Conservation (phyloP, 192 early-diverging fungal genomes). For the Coemansia biformis region DNA sequence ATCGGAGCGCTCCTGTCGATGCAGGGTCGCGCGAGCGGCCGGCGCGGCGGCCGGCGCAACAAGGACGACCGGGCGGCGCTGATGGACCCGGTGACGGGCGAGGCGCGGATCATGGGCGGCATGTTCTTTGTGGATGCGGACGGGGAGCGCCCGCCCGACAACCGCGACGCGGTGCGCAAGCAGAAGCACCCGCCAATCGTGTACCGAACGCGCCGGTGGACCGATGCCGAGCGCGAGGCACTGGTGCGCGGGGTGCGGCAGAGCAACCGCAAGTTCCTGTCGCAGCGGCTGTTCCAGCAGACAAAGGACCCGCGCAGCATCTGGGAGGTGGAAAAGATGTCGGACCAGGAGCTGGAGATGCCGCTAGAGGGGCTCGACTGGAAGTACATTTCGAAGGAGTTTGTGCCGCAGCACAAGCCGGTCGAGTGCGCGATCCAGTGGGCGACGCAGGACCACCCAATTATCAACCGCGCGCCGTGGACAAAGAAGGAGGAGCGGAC, state of each 20-base stretch:
- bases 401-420: slow-evolving; percentile 55
- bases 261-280: slow-evolving; percentile 47
- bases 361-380: slow-evolving; percentile 49
- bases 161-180: slow-evolving; percentile 47
- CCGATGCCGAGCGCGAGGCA: slow-evolving; percentile 51
- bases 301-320: slow-evolving; percentile 43
- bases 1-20: slow-evolving; percentile 35
- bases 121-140: slow-evolving; percentile 39
- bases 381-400: slow-evolving; percentile 48
- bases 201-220: slow-evolving; percentile 51
- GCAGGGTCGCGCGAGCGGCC: slow-evolving; percentile 33
- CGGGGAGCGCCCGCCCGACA: slow-evolving; percentile 44
- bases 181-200: slow-evolving; percentile 47
- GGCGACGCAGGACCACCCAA: slow-evolving; percentile 72
- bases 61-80: slow-evolving; percentile 17
- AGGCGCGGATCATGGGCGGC: slow-evolving; percentile 15
- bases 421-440: slow-evolving; percentile 77
- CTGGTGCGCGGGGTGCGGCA: slow-evolving; percentile 49
- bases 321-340: slow-evolving; percentile 46
- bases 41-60: slow-evolving; percentile 31
- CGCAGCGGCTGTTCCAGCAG: slow-evolving; percentile 46
- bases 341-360: slow-evolving; percentile 45
- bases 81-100: slow-evolving; percentile 35
- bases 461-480: slow-evolving; percentile 70
- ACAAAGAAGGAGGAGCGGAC: slow-evolving; percentile 51